phyloP scores from a whole-genome alignment of 1,139 yeast species.

The Sugiyamaella pinicola region DNA sequence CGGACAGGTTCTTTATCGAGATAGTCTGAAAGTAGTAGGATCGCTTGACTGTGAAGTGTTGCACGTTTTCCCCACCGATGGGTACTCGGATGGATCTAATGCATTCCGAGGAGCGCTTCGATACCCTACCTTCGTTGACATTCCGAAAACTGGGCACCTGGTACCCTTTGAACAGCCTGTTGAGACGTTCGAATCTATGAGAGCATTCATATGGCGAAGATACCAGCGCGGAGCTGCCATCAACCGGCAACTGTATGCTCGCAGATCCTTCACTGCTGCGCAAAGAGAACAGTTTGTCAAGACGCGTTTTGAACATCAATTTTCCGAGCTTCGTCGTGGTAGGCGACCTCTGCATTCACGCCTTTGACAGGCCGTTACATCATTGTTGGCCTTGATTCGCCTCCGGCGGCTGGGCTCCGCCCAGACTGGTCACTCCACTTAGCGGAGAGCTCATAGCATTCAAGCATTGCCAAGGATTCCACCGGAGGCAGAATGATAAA shows the following conservation, averaged over 20 bases:
- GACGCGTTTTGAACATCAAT: constrained; percentile 4
- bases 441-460: no score
- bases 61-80: constrained; percentile 50
- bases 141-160: constrained; percentile 56
- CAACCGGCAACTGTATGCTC: constrained; percentile 14
- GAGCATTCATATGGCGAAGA: constrained; percentile 31
- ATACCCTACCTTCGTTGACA: constrained; percentile 42
- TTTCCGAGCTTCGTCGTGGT: constrained; percentile 11
- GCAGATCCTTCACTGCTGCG: constrained; percentile 16
- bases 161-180: constrained; percentile 59
- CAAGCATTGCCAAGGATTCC: no score
- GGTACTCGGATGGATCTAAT: constrained; percentile 11
- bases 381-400: no score
- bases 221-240: constrained; percentile 21
- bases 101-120: constrained; percentile 39
- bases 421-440: background rate
- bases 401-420: no score
- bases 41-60: constrained; percentile 51
- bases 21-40: constrained; percentile 33
- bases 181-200: constrained; percentile 42
- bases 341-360: constrained; percentile 13
- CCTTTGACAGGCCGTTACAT: background rate
- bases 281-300: constrained; percentile 14
- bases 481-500: no score
- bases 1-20: constrained; percentile 44